Conservation (phyloP, 176 grass and related monocot species). For the Oryza coarctata region DNA sequence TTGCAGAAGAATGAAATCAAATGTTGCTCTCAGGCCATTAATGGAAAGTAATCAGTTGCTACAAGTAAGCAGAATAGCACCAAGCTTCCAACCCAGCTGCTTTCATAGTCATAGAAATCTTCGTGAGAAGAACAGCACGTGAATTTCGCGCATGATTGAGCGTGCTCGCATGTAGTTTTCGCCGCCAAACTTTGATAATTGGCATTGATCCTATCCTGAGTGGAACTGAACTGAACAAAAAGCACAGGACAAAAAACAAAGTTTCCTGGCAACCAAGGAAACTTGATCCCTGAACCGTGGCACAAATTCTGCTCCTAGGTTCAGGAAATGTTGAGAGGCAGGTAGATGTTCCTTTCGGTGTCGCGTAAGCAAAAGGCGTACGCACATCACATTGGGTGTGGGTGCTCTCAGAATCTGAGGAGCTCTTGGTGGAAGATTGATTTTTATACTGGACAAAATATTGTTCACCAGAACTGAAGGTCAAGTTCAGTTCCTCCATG, state of each 20-base stretch:
- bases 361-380: background rate
- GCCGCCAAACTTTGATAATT: conserved; percentile 1
- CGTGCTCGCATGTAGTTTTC: background rate
- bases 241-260: background rate
- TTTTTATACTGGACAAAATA: conserved; percentile 7
- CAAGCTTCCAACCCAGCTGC: background rate
- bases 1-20: background rate
- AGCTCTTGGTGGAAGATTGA: conserved; percentile 6
- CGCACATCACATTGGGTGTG: background rate
- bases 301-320: conserved; percentile 1
- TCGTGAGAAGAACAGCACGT: background rate
- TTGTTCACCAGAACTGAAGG: background rate
- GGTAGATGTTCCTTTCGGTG: background rate
- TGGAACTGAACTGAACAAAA: background rate
- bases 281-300: conserved; percentile 3
- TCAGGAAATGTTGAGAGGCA: background rate
- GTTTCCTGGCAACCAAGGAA: background rate
- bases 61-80: background rate
- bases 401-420: background rate
- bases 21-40: background rate
- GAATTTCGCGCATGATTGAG: background rate
- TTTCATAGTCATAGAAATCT: conserved; percentile 14
- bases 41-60: background rate
- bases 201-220: background rate
- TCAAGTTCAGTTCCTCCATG: background rate